Conservation (phyloP, 306 rosid species). For the Rosa persica region DNA sequence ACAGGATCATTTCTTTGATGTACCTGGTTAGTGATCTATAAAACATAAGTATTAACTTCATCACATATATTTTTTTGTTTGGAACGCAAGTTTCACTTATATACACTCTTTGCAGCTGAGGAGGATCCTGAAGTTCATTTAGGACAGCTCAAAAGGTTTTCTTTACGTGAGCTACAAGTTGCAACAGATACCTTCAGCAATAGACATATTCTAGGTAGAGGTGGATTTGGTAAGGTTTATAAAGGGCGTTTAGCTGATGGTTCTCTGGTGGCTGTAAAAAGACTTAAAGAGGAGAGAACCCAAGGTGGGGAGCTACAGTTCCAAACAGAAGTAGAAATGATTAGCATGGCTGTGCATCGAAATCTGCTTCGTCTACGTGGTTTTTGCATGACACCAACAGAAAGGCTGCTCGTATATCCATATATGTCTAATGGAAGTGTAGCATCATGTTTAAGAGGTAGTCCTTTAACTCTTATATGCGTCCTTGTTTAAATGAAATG, state of each 20-base stretch:
- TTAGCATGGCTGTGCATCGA: conserved; percentile 96
- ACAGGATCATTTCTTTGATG: conserved; percentile 85
- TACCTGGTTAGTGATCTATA: conserved; percentile 74
- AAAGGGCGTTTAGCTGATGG: conserved; percentile 96
- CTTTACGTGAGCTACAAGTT: conserved; percentile 88
- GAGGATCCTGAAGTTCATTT: conserved; percentile 98
- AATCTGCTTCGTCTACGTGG: conserved; percentile 89
- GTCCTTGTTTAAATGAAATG: background rate
- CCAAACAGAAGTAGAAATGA: conserved; percentile 96
- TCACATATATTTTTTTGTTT: background rate
- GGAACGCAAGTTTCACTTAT: conserved; percentile 21
- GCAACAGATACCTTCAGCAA: conserved; percentile 88
- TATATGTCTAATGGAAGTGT: conserved; percentile 94
- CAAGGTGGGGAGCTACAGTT: conserved; percentile 93
- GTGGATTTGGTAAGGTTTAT: conserved; percentile 96
- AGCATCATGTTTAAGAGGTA: conserved; percentile 95
- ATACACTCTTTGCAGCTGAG: conserved; percentile 56
- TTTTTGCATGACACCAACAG: conserved; percentile 98
- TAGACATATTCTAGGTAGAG: conserved; percentile 78
- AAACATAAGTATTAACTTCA: background rate
- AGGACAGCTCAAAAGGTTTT: conserved; percentile 87
- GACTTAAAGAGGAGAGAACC: conserved; percentile 88
- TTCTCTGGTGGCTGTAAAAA: conserved; percentile 83
- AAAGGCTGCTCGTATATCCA: conserved; percentile 93
- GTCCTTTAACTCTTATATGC: background rate